Evolutionary conservation across 2,329 filamentous ascomycete species (phyloP).

Genomic region (Diplodia mutila): DNA sequence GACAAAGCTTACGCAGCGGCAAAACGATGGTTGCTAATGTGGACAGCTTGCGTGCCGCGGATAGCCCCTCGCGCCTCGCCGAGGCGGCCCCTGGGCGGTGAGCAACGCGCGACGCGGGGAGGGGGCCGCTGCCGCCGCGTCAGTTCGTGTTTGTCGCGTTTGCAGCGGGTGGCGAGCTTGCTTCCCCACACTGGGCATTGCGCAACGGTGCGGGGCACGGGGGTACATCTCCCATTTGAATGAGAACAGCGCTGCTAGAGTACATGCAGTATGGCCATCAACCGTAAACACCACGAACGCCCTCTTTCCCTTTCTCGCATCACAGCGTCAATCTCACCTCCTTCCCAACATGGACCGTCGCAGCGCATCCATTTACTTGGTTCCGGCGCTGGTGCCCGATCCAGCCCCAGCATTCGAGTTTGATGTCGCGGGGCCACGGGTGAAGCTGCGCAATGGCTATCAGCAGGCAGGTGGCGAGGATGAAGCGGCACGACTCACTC

Average conservation of each 20-base stretch:
- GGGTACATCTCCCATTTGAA: not conserved
- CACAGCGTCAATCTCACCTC: not conserved
- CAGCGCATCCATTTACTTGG: not conserved
- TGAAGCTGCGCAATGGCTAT: not conserved
- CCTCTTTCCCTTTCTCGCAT: not conserved
- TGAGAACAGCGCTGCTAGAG: not conserved
- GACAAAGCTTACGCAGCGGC: not conserved
- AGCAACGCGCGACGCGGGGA: slow-evolving; percentile 2
- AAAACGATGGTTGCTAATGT: not conserved
- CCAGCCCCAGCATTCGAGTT: not conserved
- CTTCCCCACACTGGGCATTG: not conserved
- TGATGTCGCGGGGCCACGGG: slow-evolving; percentile 1
- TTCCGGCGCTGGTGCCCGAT: not conserved
- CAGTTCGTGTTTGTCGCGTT: slow-evolving; percentile 11
- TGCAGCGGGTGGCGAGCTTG: not conserved
- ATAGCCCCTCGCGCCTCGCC: slow-evolving; percentile 14
- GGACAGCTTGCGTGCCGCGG: slow-evolving; percentile 19
- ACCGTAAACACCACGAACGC: not conserved
- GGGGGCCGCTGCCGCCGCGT: not conserved
- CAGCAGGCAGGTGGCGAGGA: too few relatives aligned
- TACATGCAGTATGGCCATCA: too few relatives aligned
- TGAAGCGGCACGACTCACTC: not conserved
- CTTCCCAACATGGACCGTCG: not conserved
- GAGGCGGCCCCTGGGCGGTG: slow-evolving; percentile 15
- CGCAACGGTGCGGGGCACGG: not conserved